Base-by-base conservation (phyloP, 768 basidiomycete genomes). In the Boletus pseudopeckii region DNA sequence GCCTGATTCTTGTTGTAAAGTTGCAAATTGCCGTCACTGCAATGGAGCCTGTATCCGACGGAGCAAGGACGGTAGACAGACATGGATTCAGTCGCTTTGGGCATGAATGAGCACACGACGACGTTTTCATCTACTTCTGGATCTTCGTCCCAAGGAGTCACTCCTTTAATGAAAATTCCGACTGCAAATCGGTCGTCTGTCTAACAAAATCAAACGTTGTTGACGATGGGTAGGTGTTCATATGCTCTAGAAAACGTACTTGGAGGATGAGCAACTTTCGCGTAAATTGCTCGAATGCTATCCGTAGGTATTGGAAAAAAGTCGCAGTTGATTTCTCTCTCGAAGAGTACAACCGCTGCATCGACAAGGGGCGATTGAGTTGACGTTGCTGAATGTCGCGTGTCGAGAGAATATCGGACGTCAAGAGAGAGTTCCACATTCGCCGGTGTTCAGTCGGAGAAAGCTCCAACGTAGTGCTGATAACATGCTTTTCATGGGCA, bases 331-430 rank as follows among this genome's bases (percentile, higher is more conserved):
- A 78, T 48, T 81, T 77, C 20, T 67, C 63, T 14, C 66, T 73
- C 0, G 85, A 86, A 0, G 81, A 80, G 62, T 85, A 88, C 6
- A 86, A 66, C 8, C 81, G 76, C 52, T 86, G 84, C 40, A 86
- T 70, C 0, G 78, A 73, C 51, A 84, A 76, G 9, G 83, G 82
- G 2, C 74, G 76, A 37, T 75, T 68, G 10, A 87, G 71, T 6
- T 77, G 70, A 20, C 80, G 72, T 42, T 80, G 75, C 50, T 76
- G 76, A 13, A 88, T 64, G 58, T 86, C 83, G 24, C 71, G 62
- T 4, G 67, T 60, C 0, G 72, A 76, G 50, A 88, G 64, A 24
- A 86, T 82, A 52, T 85, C 82, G 0, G 85, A 87, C 2, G 77
- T 76, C 53, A 82, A 62, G 5, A 87, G 70, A 2, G 83, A 85